phyloP scores from a whole-genome alignment of 2,329 filamentous ascomycete genomes.

The Colletotrichum cuscutae region DNA sequence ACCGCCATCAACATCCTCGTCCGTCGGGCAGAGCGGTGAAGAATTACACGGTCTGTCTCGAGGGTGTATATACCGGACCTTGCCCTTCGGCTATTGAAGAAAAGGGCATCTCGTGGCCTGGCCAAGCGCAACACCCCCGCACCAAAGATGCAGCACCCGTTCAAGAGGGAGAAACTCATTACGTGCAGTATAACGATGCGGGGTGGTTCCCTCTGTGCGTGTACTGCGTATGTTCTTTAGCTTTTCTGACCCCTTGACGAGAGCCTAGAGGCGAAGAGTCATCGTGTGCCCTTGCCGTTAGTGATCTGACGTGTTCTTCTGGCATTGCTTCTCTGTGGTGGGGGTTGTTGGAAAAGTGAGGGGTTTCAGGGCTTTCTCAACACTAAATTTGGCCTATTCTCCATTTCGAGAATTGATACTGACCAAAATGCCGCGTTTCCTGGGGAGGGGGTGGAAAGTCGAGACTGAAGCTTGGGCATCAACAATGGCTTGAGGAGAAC shows the following conservation, averaged over 20 bases:
- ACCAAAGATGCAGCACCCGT: background rate
- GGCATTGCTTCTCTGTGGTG: background rate
- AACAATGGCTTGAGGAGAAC: background rate
- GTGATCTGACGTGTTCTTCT: background rate
- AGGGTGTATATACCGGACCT: background rate
- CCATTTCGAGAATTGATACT: background rate
- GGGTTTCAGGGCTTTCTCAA: background rate
- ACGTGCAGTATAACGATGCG: constrained; percentile 25
- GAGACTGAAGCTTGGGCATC: constrained; percentile 17
- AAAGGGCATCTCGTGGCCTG: background rate
- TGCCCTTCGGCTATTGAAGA: background rate
- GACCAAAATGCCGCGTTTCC: constrained; percentile 15
- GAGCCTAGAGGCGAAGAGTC: background rate
- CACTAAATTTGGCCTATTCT: background rate
- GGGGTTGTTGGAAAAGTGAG: background rate
- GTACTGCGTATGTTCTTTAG: background rate
- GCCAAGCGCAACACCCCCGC: background rate
- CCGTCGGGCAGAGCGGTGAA: constrained; percentile 17
- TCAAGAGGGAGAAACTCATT: constrained; percentile 1
- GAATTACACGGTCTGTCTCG: background rate
- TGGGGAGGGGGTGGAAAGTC: background rate
- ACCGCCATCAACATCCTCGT: background rate
- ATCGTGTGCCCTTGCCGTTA: background rate
- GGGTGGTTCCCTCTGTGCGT: background rate
- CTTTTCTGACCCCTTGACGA: background rate